These are phyloP conservation scores for Punica granatum DNA, from an alignment of 345 rosid species.

Conservation along the genomic window DNA sequence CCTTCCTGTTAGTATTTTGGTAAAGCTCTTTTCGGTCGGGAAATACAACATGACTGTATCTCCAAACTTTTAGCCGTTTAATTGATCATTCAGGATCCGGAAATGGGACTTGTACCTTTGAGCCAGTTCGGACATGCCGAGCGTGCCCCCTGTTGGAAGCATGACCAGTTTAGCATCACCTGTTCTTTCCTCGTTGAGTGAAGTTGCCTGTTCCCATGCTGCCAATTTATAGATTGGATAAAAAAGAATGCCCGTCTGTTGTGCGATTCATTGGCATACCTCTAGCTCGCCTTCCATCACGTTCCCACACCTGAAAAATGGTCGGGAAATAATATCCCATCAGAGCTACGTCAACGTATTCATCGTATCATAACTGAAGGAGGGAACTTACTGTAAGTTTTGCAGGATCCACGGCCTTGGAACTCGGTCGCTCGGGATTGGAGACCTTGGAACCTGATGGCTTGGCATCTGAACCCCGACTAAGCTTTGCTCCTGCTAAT, in stretches of 20 bases:
- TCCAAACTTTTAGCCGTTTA: neutral
- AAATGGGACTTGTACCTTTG: conserved; percentile 75
- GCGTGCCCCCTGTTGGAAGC: conserved; percentile 87
- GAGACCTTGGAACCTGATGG: conserved; percentile 43
- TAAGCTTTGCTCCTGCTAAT: conserved; percentile 51
- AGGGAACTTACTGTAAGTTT: conserved; percentile 66
- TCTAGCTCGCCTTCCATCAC: conserved; percentile 75
- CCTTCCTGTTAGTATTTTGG: too few species aligned
- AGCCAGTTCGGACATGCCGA: conserved; percentile 84
- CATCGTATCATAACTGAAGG: neutral
- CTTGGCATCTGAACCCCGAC: conserved; percentile 12
- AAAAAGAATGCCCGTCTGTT: conserved; percentile 63
- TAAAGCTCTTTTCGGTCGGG: too few species aligned
- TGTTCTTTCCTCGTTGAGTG: conserved; percentile 23
- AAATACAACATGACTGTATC: too few species aligned
- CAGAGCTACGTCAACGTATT: too few species aligned
- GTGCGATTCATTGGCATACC: conserved; percentile 56
- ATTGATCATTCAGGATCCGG: neutral
- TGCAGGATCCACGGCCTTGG: conserved; percentile 79
- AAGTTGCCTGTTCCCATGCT: conserved; percentile 63
- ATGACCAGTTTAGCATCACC: conserved; percentile 35
- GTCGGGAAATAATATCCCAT: too few species aligned
- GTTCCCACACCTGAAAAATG: conserved; percentile 67
- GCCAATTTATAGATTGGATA: conserved; percentile 89
- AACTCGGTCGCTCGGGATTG: conserved; percentile 59